Evolutionary conservation across 352 stramenopile genomes (phyloP), one percentile per base, ranked within the genome.

Genomic region (Phytophthora constricta): DNA sequence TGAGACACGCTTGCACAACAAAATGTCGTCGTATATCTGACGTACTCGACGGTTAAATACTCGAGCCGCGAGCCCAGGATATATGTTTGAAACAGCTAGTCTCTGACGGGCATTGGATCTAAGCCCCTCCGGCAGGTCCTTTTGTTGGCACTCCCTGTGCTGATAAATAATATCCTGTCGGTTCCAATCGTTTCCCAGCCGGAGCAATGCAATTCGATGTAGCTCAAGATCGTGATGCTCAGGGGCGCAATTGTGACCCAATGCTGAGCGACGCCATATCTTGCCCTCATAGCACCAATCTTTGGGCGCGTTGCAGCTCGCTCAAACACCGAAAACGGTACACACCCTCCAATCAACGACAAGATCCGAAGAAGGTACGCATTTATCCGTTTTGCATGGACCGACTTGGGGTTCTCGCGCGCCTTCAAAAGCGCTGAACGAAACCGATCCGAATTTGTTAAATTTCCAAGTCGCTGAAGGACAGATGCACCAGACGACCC

Each of bases 191-290:
- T 49, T 45, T 0, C 2, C 2, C 11, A n/a, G 1, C 16, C 48
- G 27, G 5, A 59, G 14, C 4, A 3, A 1, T 2, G 59, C 58
- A 25, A 66, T 54, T 0, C 48, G 49, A 49, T 60, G 49, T 8
- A 56, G 20, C 37, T 51, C 31, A n/a, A 67, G 33, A 14, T 50
- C 5, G 22, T 67, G 14, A 39, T 67, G 49, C 26, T 60, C 59
- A 0, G 50, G 59, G 50, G 50, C 1, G 43, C 58, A 1, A 57
- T 19, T 0, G 27, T 67, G 1, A 61, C 11, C 50, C 49, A 67
- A 16, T 67, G 43, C 11, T 50, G 50, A 2, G 27, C 1, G 8
- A 57, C 9, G 0, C 50, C 41, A 50, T 67, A 57, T 1, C 42
- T 27, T 3, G 42, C 17, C 13, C 41, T 22, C n/a, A 67, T 28